These are phyloP conservation scores for Macroventuria anomochaeta DNA, from an alignment of 2,329 filamentous ascomycete species.

Conservation along the genomic window DNA sequence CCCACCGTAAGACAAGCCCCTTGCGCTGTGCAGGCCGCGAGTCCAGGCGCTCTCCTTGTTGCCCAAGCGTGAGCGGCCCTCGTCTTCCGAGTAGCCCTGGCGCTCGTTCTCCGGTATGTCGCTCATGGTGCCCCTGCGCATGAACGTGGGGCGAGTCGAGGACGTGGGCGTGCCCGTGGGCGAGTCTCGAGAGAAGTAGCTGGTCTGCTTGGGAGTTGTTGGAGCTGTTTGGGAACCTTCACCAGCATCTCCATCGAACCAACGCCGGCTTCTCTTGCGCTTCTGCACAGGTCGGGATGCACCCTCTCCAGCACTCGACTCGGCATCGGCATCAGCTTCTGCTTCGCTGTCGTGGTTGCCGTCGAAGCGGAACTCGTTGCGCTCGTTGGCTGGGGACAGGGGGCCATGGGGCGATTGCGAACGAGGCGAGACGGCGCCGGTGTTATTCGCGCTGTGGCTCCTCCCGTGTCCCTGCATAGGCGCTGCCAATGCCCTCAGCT, in stretches of 20 bases:
- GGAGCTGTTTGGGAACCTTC: slow-evolving; percentile 67
- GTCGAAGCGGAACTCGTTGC: slow-evolving; percentile 57
- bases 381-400: slow-evolving; percentile 57
- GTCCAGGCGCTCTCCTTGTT: slow-evolving; percentile 55
- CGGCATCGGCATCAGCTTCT: slow-evolving; percentile 71
- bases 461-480: slow-evolving; percentile 59
- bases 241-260: slow-evolving; percentile 50
- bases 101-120: slow-evolving; percentile 56
- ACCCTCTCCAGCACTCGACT: slow-evolving; percentile 82
- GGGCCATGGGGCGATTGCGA: slow-evolving; percentile 50
- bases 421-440: slow-evolving; percentile 46
- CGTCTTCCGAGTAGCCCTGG: slow-evolving; percentile 58
- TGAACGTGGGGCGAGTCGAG: slow-evolving; percentile 57
- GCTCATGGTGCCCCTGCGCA: slow-evolving; percentile 57
- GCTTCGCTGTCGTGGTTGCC: slow-evolving; percentile 70
- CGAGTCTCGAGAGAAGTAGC: slow-evolving; percentile 57
- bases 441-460: slow-evolving; percentile 55
- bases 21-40: slow-evolving; percentile 55
- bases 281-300: slow-evolving; percentile 53
- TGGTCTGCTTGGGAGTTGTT: slow-evolving; percentile 66
- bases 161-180: slow-evolving; percentile 43
- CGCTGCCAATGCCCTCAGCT: slow-evolving; percentile 75
- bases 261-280: slow-evolving; percentile 69
- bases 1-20: slow-evolving; percentile 55
- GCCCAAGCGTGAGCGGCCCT: slow-evolving; percentile 55